Conservation (phyloP, 768 basidiomycete species). For the Termitomyces sp. region DNA sequence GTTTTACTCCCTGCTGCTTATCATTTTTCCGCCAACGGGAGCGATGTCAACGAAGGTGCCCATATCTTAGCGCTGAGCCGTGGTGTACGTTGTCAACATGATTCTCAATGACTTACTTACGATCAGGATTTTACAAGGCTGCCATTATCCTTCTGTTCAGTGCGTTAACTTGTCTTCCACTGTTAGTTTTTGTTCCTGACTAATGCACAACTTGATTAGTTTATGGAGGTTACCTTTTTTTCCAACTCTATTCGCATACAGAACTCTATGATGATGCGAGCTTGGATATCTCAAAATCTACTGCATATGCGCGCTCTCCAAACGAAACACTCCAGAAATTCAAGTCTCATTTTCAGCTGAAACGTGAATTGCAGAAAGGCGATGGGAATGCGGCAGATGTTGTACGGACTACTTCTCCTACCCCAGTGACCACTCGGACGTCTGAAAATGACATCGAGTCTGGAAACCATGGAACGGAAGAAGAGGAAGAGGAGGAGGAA, state of each 20-base stretch:
- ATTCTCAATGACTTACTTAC: not conserved
- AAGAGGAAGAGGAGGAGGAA: conserved; percentile 42
- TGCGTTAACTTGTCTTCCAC: conserved; percentile 28
- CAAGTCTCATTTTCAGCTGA: not conserved
- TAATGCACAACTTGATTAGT: conserved; percentile 43
- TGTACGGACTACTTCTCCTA: conserved; percentile 5
- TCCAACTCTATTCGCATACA: conserved; percentile 77
- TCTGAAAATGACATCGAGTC: conserved; percentile 8
- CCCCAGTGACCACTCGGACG: not conserved
- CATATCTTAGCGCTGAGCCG: conserved; percentile 69
- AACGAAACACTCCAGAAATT: not conserved
- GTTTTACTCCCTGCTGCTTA: conserved; percentile 80
- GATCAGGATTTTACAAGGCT: conserved; percentile 38
- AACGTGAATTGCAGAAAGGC: conserved; percentile 22
- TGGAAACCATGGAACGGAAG: not conserved
- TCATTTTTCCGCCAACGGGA: conserved; percentile 46
- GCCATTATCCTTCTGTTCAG: conserved; percentile 77
- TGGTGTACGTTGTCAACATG: conserved; percentile 48
- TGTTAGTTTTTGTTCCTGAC: conserved; percentile 33
- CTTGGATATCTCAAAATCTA: conserved; percentile 31
- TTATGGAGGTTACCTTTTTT: conserved; percentile 71
- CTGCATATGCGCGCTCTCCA: conserved; percentile 23
- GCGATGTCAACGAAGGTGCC: conserved; percentile 25
- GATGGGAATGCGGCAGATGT: not conserved
- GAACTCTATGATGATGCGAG: conserved; percentile 58